Evolutionary conservation across 768 basidiomycete species (phyloP), one percentile per base, ranked within the genome.

Genomic region (Lenzites betulinus): DNA sequence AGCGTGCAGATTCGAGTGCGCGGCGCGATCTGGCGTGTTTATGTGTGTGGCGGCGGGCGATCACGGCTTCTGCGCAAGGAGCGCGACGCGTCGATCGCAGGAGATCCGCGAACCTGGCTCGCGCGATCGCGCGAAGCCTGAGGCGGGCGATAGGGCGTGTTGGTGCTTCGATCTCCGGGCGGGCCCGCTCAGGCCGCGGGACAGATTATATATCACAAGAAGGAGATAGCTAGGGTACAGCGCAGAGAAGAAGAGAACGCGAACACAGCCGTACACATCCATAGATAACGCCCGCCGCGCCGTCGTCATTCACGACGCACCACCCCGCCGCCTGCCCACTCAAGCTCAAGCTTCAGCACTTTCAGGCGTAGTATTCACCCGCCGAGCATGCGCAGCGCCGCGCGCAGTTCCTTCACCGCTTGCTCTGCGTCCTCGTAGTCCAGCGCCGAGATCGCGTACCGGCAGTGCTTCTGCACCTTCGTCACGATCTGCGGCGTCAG

Each of bases 371-470:
- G n/a, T n/a, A 20, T 30, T 38, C 59, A 83, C 4, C 78, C 86
- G 23, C 85, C 89, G 22, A 93, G 76, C 35, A 84, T 73, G 33
- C 78, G 79, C 63, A 99, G 74, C 15, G 96, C 96, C 36, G 83
- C 79, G 64, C 83, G 80, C 65, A 99, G 74, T 74, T 99, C 94
- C 70, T 83, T 88, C 69, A 83, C 81, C 18, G 96, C 96, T 67
- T 92, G 90, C 64, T 90, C 89, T 11, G 81, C 79, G 73, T 99
- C 96, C 70, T 98, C 96, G 71, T 95, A 98, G 70, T 98, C 94
- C 55, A 99, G 78, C n/a, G 97, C 86, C 30, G 92, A 93, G 58
- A 98, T 92, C 7, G 96, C 96, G 76, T 90, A 97, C 54, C 84
- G 83, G 66, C 94, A 94, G 67, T 95, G 94, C 70, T 92, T 97